A percentile compares a stretch with the other conserved stretches of the same genome.
Evolutionary conservation across 2,329 filamentous ascomycete species (phyloP).

Genomic region (Epichloe glyceriae): DNA sequence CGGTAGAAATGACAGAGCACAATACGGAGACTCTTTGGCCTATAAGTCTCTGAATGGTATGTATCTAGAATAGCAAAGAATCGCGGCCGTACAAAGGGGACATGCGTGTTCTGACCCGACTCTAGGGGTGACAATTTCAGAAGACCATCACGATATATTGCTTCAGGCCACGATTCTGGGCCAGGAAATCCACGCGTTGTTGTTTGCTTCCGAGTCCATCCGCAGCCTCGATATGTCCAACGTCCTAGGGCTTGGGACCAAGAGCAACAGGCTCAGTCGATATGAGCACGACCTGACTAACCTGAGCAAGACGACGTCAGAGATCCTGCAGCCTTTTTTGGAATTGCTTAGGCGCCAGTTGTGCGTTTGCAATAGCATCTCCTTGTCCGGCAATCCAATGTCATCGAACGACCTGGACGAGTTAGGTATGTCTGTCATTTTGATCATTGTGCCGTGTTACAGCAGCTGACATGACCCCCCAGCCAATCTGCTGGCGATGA

Average conservation of each 20-base stretch:
- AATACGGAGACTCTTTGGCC: slow-evolving; percentile 33
- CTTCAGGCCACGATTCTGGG: slow-evolving; percentile 37
- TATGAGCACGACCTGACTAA: slow-evolving; percentile 11
- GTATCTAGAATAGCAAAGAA: slow-evolving; percentile 4
- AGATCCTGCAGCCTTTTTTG: slow-evolving; percentile 35
- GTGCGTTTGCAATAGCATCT: slow-evolving; percentile 37
- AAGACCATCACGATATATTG: slow-evolving; percentile 34
- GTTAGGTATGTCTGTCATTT: slow-evolving; percentile 23
- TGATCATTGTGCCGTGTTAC: background rate
- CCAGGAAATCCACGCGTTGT: slow-evolving; percentile 42
- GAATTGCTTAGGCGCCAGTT: slow-evolving; percentile 34
- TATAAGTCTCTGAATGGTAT: slow-evolving; percentile 40
- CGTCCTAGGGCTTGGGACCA: slow-evolving; percentile 18
- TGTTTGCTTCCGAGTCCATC: slow-evolving; percentile 42
- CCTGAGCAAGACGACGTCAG: slow-evolving; percentile 18
- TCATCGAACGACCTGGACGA: slow-evolving; percentile 34
- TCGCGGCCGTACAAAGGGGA: background rate
- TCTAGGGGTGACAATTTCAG: slow-evolving; percentile 31
- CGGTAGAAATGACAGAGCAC: slow-evolving; percentile 28
- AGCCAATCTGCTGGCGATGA: slow-evolving; percentile 21
- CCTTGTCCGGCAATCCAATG: slow-evolving; percentile 36
- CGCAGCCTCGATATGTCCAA: slow-evolving; percentile 41
- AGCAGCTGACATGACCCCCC: background rate
- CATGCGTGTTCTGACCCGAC: background rate
- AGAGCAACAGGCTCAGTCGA: slow-evolving; percentile 12